Conservation (phyloP, 192 early-diverging fungal species). For the Coemansia sp. region DNA sequence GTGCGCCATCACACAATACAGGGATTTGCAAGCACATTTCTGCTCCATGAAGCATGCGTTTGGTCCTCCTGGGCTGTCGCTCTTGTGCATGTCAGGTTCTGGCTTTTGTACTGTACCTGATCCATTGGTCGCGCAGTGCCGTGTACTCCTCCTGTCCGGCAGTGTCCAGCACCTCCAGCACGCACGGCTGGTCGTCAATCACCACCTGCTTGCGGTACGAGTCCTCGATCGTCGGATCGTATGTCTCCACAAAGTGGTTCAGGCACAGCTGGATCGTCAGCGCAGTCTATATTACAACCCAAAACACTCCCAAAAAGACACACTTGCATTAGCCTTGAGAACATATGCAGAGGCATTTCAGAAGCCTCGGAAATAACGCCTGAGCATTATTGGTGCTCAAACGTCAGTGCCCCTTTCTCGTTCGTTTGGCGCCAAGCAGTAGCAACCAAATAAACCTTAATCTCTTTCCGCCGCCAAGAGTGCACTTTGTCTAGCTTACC, state of each 20-base stretch:
- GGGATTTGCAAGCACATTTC: slow-evolving; percentile 13
- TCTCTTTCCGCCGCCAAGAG: not conserved
- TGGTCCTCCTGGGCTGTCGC: not conserved
- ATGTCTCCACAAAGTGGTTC: slow-evolving; percentile 82
- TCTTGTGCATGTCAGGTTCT: slow-evolving; percentile 13
- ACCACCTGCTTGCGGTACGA: slow-evolving; percentile 94
- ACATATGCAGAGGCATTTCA: not conserved
- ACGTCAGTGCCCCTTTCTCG: too few relatives aligned
- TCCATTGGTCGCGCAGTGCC: slow-evolving; percentile 78
- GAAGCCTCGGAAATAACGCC: not conserved
- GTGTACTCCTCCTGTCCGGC: slow-evolving; percentile 96
- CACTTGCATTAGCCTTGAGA: not conserved
- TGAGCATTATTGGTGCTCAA: not conserved
- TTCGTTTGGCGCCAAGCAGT: not conserved
- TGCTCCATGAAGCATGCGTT: not conserved
- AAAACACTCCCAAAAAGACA: not conserved
- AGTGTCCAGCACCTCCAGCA: slow-evolving; percentile 93
- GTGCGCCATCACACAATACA: slow-evolving; percentile 11
- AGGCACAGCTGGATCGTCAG: slow-evolving; percentile 81
- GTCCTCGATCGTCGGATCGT: slow-evolving; percentile 98
- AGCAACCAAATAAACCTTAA: not conserved
- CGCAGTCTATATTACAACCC: slow-evolving; percentile 71
- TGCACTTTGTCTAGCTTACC: not conserved
- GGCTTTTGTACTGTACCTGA: slow-evolving; percentile 60
- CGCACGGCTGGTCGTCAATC: slow-evolving; percentile 84